These are phyloP conservation scores for Penicillium sp. DNA, from an alignment of 2,329 filamentous ascomycete genomes.

Conservation along the genomic window DNA sequence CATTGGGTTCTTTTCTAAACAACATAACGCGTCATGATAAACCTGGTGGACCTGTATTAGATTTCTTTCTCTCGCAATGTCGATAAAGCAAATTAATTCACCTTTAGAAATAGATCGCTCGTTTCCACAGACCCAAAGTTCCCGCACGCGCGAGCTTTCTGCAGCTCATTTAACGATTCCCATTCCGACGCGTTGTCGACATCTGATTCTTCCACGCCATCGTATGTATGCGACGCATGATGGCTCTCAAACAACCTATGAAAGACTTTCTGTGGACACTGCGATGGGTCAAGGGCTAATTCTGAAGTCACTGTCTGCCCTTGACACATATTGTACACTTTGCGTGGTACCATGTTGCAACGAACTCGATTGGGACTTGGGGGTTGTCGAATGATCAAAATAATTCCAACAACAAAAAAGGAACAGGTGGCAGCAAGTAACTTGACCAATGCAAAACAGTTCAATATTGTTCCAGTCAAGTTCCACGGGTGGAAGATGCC, in stretches of 20 bases:
- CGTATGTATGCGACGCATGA: neutral
- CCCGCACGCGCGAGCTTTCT: slow-evolving; percentile 61
- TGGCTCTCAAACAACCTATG: slow-evolving; percentile 55
- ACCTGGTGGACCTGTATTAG: slow-evolving; percentile 42
- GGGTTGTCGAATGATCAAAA: slow-evolving; percentile 10
- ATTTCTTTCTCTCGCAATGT: too few species aligned
- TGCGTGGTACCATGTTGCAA: slow-evolving; percentile 44
- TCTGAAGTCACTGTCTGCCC: slow-evolving; percentile 58
- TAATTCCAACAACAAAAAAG: neutral
- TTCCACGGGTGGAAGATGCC: slow-evolving; percentile 1
- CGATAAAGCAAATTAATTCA: slow-evolving; percentile 21
- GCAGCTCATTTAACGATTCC: slow-evolving; percentile 47
- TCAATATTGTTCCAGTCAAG: neutral
- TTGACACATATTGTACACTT: slow-evolving; percentile 55
- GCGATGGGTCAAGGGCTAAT: slow-evolving; percentile 54
- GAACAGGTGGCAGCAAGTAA: neutral
- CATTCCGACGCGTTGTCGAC: slow-evolving; percentile 19
- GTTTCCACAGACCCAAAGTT: slow-evolving; percentile 65
- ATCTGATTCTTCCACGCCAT: slow-evolving; percentile 25
- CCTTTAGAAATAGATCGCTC: slow-evolving; percentile 66
- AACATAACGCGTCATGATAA: slow-evolving; percentile 62
- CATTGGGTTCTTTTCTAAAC: slow-evolving; percentile 42
- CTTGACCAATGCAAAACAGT: neutral
- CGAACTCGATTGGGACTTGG: slow-evolving; percentile 16
- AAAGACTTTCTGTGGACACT: slow-evolving; percentile 56